These are phyloP conservation scores for Hypoxylon sp. DNA, from an alignment of 2,329 filamentous ascomycete genomes.

Conservation along the genomic window DNA sequence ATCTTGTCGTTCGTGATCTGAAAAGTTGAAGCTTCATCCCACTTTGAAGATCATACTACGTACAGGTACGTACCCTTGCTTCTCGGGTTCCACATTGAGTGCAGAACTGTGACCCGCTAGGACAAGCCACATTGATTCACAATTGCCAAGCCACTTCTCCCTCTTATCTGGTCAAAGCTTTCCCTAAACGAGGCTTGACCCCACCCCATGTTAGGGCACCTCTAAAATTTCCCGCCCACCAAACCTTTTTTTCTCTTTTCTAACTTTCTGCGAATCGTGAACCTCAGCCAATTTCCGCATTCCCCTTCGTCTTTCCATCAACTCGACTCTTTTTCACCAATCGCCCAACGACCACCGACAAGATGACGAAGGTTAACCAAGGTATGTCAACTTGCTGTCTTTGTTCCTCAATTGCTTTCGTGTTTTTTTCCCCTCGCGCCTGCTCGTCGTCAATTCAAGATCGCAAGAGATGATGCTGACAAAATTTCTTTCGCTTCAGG, in stretches of 20 bases:
- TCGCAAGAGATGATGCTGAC: conserved; percentile 13
- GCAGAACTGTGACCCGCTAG: no score
- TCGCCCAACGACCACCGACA: conserved; percentile 39
- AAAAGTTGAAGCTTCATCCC: conserved; percentile 30
- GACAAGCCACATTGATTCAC: conserved; percentile 6
- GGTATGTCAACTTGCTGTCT: conserved; percentile 31
- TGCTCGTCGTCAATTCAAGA: conserved; percentile 16
- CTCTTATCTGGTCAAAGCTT: conserved; percentile 13
- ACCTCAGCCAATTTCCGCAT: conserved; percentile 30
- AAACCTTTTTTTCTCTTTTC: conserved; percentile 33
- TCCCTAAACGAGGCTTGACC: conserved; percentile 18
- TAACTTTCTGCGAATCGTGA: conserved; percentile 24
- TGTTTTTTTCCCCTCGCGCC: neutral
- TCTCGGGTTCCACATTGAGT: neutral
- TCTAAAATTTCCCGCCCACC: conserved; percentile 34
- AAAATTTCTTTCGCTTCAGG: conserved; percentile 22
- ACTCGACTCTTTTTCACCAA: conserved; percentile 15
- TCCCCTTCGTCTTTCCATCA: conserved; percentile 22
- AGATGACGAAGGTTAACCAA: conserved; percentile 46
- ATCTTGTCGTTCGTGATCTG: conserved; percentile 9
- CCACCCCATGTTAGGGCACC: conserved; percentile 38
- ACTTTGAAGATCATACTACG: conserved; percentile 27
- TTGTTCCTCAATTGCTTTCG: neutral
- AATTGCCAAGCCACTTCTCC: conserved; percentile 10
- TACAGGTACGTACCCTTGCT: conserved; percentile 22